Percentiles rank a stretch among this genome's conserved stretches.
Evolutionary conservation across 768 basidiomycete species (phyloP).

Genomic region (Candolleomyces aberdarensis): DNA sequence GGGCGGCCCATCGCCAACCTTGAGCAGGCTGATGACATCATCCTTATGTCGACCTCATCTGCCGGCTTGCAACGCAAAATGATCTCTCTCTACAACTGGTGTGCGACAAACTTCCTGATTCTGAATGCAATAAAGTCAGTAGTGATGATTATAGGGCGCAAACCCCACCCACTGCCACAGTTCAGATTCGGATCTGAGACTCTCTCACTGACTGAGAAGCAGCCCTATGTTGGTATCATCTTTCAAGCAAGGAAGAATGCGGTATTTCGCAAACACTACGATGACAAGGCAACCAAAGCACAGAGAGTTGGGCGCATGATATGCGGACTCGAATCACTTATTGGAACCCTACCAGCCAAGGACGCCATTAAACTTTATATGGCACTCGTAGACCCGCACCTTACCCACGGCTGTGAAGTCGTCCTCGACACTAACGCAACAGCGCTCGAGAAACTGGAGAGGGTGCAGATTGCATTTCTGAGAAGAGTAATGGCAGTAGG

Average conservation of each 20-base stretch:
- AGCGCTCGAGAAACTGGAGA: background rate
- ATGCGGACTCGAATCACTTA: background rate
- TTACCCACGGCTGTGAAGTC: background rate
- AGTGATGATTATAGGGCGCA: background rate
- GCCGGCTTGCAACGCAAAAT: conserved; percentile 17
- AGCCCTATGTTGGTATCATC: background rate
- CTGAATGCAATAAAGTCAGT: conserved; percentile 22
- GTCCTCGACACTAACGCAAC: background rate
- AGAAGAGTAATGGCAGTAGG: background rate
- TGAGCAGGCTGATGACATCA: conserved; percentile 26
- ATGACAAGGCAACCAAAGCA: background rate
- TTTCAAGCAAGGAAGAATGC: background rate
- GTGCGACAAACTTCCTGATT: conserved; percentile 20
- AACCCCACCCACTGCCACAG: background rate
- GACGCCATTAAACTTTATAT: background rate
- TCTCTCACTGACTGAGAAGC: background rate
- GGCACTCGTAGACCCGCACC: background rate
- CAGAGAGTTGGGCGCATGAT: background rate
- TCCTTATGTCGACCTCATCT: conserved; percentile 15
- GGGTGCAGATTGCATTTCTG: background rate
- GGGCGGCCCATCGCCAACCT: conserved; percentile 13
- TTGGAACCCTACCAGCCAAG: background rate
- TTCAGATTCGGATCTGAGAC: background rate
- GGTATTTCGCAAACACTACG: background rate
- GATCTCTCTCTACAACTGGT: conserved; percentile 17